These are phyloP conservation scores for Penicillium sp. DNA, from an alignment of 2,329 filamentous ascomycete species.

Conservation along the genomic window DNA sequence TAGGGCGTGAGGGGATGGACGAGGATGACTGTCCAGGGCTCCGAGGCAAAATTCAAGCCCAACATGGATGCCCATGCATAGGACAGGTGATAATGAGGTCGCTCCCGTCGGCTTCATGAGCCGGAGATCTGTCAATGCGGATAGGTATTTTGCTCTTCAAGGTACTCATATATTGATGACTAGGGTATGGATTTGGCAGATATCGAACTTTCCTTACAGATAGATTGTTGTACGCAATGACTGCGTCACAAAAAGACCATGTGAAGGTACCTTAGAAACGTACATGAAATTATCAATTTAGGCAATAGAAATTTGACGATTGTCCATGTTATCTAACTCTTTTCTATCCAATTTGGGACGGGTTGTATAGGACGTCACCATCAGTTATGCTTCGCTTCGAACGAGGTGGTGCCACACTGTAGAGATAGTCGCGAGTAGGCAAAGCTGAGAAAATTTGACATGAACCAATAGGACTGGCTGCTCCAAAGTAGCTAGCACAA, in stretches of 20 bases:
- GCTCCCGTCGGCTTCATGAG: neutral
- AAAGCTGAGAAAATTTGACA: too few relatives aligned
- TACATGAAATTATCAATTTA: neutral
- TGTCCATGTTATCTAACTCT: too few relatives aligned
- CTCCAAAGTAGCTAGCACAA: too few relatives aligned
- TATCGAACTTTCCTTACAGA: neutral
- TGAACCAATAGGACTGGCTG: too few relatives aligned
- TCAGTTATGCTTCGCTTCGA: too few relatives aligned
- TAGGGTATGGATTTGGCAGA: neutral
- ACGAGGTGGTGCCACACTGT: too few relatives aligned
- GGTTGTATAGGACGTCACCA: too few relatives aligned
- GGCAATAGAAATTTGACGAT: too few relatives aligned
- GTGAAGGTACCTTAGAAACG: neutral
- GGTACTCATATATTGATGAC: too few relatives aligned
- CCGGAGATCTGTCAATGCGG: neutral
- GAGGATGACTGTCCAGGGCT: neutral
- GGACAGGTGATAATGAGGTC: neutral
- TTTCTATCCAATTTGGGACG: too few relatives aligned
- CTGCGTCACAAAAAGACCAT: neutral
- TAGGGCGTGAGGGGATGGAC: too few relatives aligned
- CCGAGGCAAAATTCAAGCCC: neutral
- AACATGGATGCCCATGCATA: neutral
- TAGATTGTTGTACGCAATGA: neutral
- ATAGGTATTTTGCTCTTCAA: neutral
- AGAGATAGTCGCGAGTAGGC: too few relatives aligned